Percentiles rank a stretch among this genome's conserved stretches.
Evolutionary conservation across 177 flowering plant genomes (phyloP).

Genomic region (Tripterygium wilfordii): DNA sequence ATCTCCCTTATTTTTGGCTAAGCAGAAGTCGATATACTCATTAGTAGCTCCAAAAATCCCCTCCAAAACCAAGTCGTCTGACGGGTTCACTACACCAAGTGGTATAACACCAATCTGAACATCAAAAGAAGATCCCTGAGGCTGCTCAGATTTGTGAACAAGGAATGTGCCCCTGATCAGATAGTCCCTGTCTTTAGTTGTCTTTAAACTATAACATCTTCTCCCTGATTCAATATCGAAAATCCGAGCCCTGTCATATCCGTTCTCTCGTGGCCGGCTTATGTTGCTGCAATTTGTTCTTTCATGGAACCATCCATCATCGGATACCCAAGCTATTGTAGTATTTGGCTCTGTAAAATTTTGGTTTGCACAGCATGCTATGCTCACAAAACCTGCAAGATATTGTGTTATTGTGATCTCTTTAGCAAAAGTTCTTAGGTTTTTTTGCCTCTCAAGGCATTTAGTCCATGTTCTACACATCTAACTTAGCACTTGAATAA

Average conservation of each 20-base stretch:
- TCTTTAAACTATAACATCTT: constrained; percentile 47
- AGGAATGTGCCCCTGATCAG: constrained; percentile 54
- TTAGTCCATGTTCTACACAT: not conserved
- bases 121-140: constrained; percentile 14
- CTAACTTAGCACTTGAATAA: not conserved
- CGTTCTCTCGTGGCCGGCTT: constrained; percentile 1
- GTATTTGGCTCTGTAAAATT: constrained; percentile 20
- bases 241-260: constrained; percentile 17
- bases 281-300: constrained; percentile 22
- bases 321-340: constrained; percentile 38
- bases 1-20: constrained; percentile 30
- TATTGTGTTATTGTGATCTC: not conserved
- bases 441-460: no score
- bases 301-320: constrained; percentile 25
- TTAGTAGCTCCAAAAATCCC: constrained; percentile 37
- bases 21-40: constrained; percentile 41
- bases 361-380: constrained; percentile 44
- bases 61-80: constrained; percentile 35
- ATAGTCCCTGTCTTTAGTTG: constrained; percentile 30
- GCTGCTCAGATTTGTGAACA: constrained; percentile 9
- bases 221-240: constrained; percentile 24
- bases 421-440: not conserved
- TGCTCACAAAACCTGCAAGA: constrained; percentile 56
- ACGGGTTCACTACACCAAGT: constrained; percentile 25
- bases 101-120: constrained; percentile 33